Conservation (phyloP, 2,329 filamentous ascomycete species). For the Rhynchosporium agropyri region DNA sequence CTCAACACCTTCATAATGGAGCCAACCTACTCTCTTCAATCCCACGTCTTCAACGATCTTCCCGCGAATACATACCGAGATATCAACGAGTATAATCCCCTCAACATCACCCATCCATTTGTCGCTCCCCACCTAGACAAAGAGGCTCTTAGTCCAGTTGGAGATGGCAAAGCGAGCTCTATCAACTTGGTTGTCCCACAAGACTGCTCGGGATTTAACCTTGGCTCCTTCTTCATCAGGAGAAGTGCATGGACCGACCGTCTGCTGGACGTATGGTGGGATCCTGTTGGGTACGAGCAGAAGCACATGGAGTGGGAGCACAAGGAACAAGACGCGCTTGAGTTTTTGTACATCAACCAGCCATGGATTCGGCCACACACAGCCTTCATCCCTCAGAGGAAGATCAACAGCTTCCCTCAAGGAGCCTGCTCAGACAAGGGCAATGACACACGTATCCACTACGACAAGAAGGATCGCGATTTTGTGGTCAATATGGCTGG, state of each 20-base stretch:
- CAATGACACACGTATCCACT: conserved; percentile 79
- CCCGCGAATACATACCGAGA: conserved; percentile 81
- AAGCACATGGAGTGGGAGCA: conserved; percentile 99
- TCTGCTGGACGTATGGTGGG: conserved; percentile 96
- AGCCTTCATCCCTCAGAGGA: conserved; percentile 86
- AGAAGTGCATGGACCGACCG: conserved; percentile 88
- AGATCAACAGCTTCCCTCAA: conserved; percentile 90
- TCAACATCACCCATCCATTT: conserved; percentile 88
- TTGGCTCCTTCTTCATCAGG: conserved; percentile 91
- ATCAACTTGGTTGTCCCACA: conserved; percentile 89
- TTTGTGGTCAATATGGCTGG: conserved; percentile 99
- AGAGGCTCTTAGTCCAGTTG: conserved; percentile 69
- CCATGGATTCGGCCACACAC: conserved; percentile 90
- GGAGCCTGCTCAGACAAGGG: conserved; percentile 83
- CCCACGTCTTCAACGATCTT: conserved; percentile 85
- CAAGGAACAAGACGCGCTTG: conserved; percentile 95
- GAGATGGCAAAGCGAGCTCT: conserved; percentile 76
- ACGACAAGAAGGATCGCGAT: conserved; percentile 81
- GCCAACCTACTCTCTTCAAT: conserved; percentile 83
- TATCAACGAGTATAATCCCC: conserved; percentile 93
- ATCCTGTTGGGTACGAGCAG: conserved; percentile 95
- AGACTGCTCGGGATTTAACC: conserved; percentile 94
- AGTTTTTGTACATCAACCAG: conserved; percentile 87
- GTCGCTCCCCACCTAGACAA: conserved; percentile 75
- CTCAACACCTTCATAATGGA: conserved; percentile 99